Percentiles rank a stretch among this genome's conserved stretches.
Evolutionary conservation across 2,329 filamentous ascomycete genomes (phyloP).

Genomic region (Trichoderma citrinoviride): DNA sequence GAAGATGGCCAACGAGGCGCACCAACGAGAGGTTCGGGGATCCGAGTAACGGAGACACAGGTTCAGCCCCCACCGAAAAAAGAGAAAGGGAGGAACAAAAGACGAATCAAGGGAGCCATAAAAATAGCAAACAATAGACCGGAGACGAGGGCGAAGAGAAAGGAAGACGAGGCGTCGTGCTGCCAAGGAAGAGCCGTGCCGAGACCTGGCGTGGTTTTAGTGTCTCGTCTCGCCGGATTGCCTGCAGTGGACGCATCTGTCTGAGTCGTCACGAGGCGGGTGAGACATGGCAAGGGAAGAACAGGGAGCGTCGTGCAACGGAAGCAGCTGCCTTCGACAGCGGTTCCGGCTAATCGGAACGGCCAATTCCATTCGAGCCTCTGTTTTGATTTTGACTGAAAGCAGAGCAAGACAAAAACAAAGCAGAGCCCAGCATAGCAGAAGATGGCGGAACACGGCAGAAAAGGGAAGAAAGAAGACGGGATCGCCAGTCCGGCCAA

Average conservation of each 20-base stretch:
- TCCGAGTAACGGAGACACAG: neutral
- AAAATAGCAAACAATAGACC: neutral
- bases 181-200: conserved; percentile 1
- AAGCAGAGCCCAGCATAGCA: neutral
- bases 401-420: neutral
- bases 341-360: conserved; percentile 8
- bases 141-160: neutral
- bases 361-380: neutral
- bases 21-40: neutral
- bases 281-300: neutral
- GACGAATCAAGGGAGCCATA: neutral
- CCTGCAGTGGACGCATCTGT: conserved; percentile 15
- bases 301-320: neutral
- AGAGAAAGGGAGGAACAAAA: neutral
- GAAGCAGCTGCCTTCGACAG: neutral
- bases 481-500: neutral
- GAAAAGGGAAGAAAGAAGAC: no score
- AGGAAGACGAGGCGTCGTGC: neutral
- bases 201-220: neutral
- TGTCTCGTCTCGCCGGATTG: neutral
- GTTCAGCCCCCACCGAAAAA: neutral
- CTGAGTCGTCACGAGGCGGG: conserved; percentile 20
- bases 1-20: neutral
- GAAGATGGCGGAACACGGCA: no score
- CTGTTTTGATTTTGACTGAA: neutral